A percentile compares a stretch with the other conserved stretches of the same genome.
These are phyloP conservation scores for Linum lewisii DNA, from an alignment of 345 rosid genomes.

Conservation along the genomic window DNA sequence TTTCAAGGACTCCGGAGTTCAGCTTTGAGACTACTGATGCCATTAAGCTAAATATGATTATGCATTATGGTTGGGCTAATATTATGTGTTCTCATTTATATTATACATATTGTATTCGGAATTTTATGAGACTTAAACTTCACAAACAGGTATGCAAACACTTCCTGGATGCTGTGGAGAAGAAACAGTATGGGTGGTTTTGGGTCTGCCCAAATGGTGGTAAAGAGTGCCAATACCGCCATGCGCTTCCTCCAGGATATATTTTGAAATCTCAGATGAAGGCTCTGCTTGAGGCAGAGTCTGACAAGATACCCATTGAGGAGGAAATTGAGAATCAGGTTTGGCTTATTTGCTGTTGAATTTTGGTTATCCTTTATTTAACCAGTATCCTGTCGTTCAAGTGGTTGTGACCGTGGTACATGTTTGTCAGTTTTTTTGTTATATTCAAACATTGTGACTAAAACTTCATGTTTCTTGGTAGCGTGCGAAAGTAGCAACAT, in stretches of 20 bases:
- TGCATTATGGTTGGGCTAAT: background rate
- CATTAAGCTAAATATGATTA: no score
- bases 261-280: constrained; percentile 91
- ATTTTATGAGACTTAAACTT: background rate
- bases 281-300: constrained; percentile 84
- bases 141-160: constrained; percentile 73
- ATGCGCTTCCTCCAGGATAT: constrained; percentile 96
- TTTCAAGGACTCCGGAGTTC: no score
- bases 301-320: constrained; percentile 65
- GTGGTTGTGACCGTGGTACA: background rate
- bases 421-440: background rate
- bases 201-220: constrained; percentile 91
- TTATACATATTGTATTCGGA: background rate
- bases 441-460: constrained; percentile 2
- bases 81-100: background rate
- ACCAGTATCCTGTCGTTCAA: background rate
- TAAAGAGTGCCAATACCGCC: constrained; percentile 86
- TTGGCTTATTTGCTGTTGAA: constrained; percentile 3
- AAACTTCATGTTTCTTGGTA: constrained; percentile 15
- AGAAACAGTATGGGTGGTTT: constrained; percentile 96
- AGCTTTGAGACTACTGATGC: no score
- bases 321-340: constrained; percentile 96
- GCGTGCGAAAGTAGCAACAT: constrained; percentile 57
- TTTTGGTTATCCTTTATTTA: constrained; percentile 5
- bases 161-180: constrained; percentile 92